These are phyloP conservation scores for Exophiala lecanii-corni DNA, from an alignment of 2,329 filamentous ascomycete genomes.

Conservation along the genomic window DNA sequence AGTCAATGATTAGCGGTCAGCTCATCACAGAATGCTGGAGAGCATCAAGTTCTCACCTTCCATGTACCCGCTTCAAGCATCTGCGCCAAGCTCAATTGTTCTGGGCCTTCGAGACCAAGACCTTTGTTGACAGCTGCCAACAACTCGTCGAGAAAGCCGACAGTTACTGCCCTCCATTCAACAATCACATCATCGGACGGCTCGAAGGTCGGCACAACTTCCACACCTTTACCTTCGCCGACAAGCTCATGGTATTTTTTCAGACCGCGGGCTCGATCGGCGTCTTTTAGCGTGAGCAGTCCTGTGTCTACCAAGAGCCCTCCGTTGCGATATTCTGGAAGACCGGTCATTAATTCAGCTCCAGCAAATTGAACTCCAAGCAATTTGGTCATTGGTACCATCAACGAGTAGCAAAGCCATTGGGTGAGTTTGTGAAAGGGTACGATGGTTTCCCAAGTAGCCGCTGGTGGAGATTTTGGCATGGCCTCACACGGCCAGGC, in stretches of 20 bases:
- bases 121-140: constrained; percentile 63
- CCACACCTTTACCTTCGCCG: constrained; percentile 66
- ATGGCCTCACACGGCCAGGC: constrained; percentile 88
- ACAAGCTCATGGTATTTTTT: constrained; percentile 66
- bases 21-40: too few species aligned
- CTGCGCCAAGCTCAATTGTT: constrained; percentile 73
- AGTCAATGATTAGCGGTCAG: too few species aligned
- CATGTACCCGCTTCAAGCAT: constrained; percentile 94
- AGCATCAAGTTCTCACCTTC: constrained; percentile 63
- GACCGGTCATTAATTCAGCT: constrained; percentile 74
- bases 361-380: constrained; percentile 78
- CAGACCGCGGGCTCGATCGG: constrained; percentile 66
- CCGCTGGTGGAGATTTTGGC: constrained; percentile 58
- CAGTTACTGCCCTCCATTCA: constrained; percentile 71
- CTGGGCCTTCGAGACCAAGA: constrained; percentile 63
- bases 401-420: constrained; percentile 90
- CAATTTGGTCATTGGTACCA: constrained; percentile 81
- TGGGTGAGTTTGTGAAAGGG: constrained; percentile 94
- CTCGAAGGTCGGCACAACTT: constrained; percentile 69
- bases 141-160: constrained; percentile 69
- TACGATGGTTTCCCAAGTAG: constrained; percentile 74
- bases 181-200: constrained; percentile 73
- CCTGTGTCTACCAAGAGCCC: constrained; percentile 83
- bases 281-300: constrained; percentile 68
- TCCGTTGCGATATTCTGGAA: constrained; percentile 90